Conservation (phyloP, 179 eudicot genomes). For the Spinacia oleracea region DNA sequence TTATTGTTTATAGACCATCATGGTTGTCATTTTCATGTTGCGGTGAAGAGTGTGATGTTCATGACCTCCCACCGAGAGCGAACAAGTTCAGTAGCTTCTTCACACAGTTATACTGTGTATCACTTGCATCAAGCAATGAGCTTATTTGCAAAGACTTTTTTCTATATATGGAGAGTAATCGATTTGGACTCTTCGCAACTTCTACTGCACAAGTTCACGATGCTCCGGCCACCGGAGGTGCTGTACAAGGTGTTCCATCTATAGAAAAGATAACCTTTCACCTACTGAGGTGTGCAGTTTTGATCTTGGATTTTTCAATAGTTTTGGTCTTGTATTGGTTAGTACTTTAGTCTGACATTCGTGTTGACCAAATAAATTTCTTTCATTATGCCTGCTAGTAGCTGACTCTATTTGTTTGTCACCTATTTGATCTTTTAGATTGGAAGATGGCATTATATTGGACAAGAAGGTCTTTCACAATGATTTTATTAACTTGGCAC, state of each 20-base stretch:
- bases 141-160: constrained; percentile 94
- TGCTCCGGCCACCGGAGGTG: constrained; percentile 76
- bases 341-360: constrained; percentile 26
- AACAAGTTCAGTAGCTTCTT: constrained; percentile 85
- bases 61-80: constrained; percentile 64
- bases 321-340: constrained; percentile 36
- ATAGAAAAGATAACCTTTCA: constrained; percentile 89
- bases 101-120: constrained; percentile 61
- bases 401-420: constrained; percentile 11
- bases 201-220: constrained; percentile 88
- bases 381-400: background rate
- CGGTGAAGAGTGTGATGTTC: constrained; percentile 56
- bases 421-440: constrained; percentile 45
- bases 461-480: constrained; percentile 84
- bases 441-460: constrained; percentile 85
- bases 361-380: background rate
- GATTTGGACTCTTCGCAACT: constrained; percentile 90
- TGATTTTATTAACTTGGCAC: constrained; percentile 86
- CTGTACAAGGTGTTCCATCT: constrained; percentile 83
- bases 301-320: constrained; percentile 35
- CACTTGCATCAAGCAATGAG: constrained; percentile 79
- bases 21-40: constrained; percentile 84
- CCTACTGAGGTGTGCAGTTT: constrained; percentile 69
- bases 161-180: constrained; percentile 68
- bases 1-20: constrained; percentile 78